Evolutionary conservation across 139 green algal species (phyloP), one percentile per base, ranked within the genome.

Genomic region (Tetraselmis striata): DNA sequence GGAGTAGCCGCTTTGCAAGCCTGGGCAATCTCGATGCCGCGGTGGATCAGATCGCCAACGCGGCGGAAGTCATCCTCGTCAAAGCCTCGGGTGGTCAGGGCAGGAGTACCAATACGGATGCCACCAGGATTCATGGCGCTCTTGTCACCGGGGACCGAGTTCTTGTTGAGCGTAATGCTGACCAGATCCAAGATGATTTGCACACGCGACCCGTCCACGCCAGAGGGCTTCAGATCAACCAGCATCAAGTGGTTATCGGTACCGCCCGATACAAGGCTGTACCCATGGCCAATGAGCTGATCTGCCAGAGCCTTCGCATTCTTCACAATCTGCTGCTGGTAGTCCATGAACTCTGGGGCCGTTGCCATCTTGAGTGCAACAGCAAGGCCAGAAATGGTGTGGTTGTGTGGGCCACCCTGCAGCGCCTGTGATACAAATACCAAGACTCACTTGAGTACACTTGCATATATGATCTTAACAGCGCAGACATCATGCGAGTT

Each of bases 171-270:
- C 1, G 95, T 96, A 86, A 98, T 97, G 84, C 88, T 85, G 18
- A 90, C 92, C 79, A 92, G 83, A 5, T 67, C 45, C 11, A 5
- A 67, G 11, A 67, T 18, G 45, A 80, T 84, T 81, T 96, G 92
- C 84, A 96, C 94, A 28, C 96, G 91, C 31, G 95, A 93, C 31
- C 96, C 96, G 84, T 99, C 95, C 32, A 99, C 90, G 81, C 93
- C 93, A 77, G 82, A 85, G 30, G 94, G 93, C 88, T 96, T 95
- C 23, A 99, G 88, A 90, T 99, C 96, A 58, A 97, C 89, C 77
- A 99, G 90, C 29, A 98, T 87, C 28, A 99, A 87, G 89, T 99
- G 96, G 92, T 99, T 99, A 85, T 99, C 96, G 29, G 96, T 99
- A 77, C 96, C 96, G 74, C 94, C 94, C n/a, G 88, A 93, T 26